These are phyloP conservation scores for Alnus rubra DNA, from an alignment of 306 rosid species.

Conservation along the genomic window DNA sequence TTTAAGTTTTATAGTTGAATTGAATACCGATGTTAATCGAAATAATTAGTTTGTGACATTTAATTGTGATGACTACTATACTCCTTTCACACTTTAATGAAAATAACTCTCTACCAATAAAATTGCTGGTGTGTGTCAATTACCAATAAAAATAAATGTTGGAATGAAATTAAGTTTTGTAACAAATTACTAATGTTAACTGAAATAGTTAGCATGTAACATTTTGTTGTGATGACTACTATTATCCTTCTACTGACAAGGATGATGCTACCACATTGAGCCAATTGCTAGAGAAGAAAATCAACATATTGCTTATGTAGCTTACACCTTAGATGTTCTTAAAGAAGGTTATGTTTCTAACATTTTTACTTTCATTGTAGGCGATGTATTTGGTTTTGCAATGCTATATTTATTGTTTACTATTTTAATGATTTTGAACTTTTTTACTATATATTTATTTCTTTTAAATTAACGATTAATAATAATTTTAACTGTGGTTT, in stretches of 20 bases:
- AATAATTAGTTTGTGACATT: neutral
- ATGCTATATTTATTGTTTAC: neutral
- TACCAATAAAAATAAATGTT: neutral
- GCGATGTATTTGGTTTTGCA: neutral
- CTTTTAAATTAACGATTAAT: neutral
- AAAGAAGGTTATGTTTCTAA: constrained; percentile 1
- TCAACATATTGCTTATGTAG: constrained; percentile 4
- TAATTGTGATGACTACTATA: neutral
- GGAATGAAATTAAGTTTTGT: too few relatives aligned
- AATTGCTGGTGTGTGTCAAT: neutral
- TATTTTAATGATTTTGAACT: neutral
- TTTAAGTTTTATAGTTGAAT: neutral
- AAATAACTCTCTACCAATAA: neutral
- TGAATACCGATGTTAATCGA: neutral
- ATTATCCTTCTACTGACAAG: neutral
- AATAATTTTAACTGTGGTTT: neutral
- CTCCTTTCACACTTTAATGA: neutral
- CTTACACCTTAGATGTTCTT: neutral
- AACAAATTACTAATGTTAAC: neutral
- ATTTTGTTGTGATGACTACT: neutral
- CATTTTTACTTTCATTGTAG: constrained; percentile 3
- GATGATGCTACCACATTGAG: neutral
- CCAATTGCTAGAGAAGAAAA: neutral
- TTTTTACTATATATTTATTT: neutral
- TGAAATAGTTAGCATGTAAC: neutral